These are phyloP conservation scores for Leonotis leonurus DNA, from an alignment of 257 asterid species.

Conservation along the genomic window DNA sequence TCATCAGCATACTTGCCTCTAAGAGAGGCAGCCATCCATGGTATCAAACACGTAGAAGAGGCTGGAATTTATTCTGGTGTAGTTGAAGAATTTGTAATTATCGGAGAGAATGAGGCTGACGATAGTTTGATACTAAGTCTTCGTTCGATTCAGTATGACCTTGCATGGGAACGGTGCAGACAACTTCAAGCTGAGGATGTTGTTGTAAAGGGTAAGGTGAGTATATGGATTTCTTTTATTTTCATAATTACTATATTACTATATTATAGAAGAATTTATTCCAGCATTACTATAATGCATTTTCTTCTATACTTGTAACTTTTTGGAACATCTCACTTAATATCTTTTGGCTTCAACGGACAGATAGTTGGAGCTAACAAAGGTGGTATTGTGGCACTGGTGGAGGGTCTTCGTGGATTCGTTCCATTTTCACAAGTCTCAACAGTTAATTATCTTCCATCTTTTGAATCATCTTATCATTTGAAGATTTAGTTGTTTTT, in stretches of 20 bases:
- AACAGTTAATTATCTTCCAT: constrained; percentile 42
- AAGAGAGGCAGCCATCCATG: constrained; percentile 74
- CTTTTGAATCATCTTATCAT: not conserved
- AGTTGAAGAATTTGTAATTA: constrained; percentile 67
- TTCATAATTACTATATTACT: not conserved
- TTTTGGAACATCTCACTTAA: not conserved
- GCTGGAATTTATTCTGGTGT: constrained; percentile 88
- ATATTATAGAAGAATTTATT: not conserved
- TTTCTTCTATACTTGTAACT: not conserved
- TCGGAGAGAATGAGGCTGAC: constrained; percentile 72
- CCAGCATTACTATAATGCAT: not conserved
- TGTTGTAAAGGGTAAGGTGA: constrained; percentile 86
- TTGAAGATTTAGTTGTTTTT: not conserved
- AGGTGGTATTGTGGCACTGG: constrained; percentile 89
- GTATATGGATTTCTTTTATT: constrained; percentile 1
- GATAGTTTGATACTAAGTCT: constrained; percentile 89
- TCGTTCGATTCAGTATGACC: constrained; percentile 71
- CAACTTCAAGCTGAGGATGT: constrained; percentile 98
- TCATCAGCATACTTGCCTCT: constrained; percentile 86
- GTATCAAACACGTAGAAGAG: constrained; percentile 60
- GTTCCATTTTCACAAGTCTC: constrained; percentile 96
- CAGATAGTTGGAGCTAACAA: constrained; percentile 92
- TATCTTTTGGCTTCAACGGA: constrained; percentile 16
- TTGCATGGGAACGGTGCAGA: constrained; percentile 95
- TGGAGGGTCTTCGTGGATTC: constrained; percentile 91